Evolutionary conservation across 1,139 yeast species (phyloP), one percentile per base, ranked within the genome.

Genomic region (Candida glucosophila): DNA sequence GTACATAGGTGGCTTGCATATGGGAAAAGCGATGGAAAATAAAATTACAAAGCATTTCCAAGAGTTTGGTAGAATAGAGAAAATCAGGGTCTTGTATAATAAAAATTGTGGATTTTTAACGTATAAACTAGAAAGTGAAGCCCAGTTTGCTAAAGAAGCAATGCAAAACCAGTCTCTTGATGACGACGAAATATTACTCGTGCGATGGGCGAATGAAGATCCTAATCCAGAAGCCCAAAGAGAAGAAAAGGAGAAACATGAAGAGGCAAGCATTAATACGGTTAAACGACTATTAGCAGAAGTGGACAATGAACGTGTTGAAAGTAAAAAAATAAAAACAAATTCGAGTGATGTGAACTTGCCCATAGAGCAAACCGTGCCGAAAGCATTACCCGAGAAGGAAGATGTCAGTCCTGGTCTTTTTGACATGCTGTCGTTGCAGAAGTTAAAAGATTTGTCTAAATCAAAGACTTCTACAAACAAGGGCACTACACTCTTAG

Each of bases 91-190:
- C 7, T 53, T 83, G 11, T 61, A 66, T 28, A 60, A 57, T 22
- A 74, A 79, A 40, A 74, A 77, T 21, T 77, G 90, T 47, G 95
- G 86, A 0, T 88, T 90, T 54, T 70, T 90, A 6, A 78, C 83
- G 1, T 90, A 60, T 47, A 62, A 63, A 29, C 50, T 65, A 22
- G 95, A 83, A 41, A 49, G 65, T 16, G 77, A 71, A 43, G 96
- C 96, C 0, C 96, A 88, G 49, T 88, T 88, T 60, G 95, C 95
- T 1, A 82, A 83, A 43, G 97, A 86, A 47, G 94, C 94, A 3
- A 81, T 86, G 94, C 72, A 77, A 22, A 75, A 77, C 29, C 97
- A 90, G 46, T 67, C 82, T 5, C 51, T 88, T 15, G 59, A 57
- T 14, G 75, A 67, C 6, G 65, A 72, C 25, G 94, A 82, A 33